Evolutionary conservation across 1,284 basidiomycete genomes (phyloP), one percentile per base, ranked within the genome.

Genomic region (Rhodotorula glutinis): DNA sequence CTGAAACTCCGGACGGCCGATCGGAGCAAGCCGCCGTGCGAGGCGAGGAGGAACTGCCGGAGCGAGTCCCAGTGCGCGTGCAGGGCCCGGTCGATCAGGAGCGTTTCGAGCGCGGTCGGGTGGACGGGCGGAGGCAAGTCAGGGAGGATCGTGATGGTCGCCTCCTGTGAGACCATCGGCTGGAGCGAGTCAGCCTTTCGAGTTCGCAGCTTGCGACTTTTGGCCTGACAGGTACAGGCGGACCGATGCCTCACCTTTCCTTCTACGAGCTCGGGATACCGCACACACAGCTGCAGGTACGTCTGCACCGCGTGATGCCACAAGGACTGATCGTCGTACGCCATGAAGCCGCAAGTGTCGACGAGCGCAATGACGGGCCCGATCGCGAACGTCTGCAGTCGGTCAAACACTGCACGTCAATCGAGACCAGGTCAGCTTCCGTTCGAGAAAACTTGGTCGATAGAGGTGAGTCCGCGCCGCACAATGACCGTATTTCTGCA

Each of bases 261-360:
- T 4, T 60, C 64, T n/a, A 41, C 23, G 43, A 69, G 66, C 0
- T 57, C 33, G 17, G 70, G 70, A 41, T 72, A 72, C 25, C 70
- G 61, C 21, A 65, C 64, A 33, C 62, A 69, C 3, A 72, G 57
- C 57, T 72, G 70, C 17, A 72, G 49, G n/a, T 69, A 72, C 16
- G 46, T 58, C 70, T 69, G 65, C 33, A 68, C 47, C 7, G 64
- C 58, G 38, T 72, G 70, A 27, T 72, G 70, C 64, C 62, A 66
- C 56, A 69, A 14, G 10, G 53, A 57, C 44, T 57, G 54, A 30
- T 72, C 70, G 53, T 69, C 64, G 60, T 64, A 72, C 2, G 43
- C 40, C 19, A 25, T 16, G 47, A 72, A 72, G 3, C 62, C 65
- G 41, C 64, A 63, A 29, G 52, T 51, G 38, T 66, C 60, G 44